Conservation (phyloP, 2,329 filamentous ascomycete genomes). For the Alternaria sp. region DNA sequence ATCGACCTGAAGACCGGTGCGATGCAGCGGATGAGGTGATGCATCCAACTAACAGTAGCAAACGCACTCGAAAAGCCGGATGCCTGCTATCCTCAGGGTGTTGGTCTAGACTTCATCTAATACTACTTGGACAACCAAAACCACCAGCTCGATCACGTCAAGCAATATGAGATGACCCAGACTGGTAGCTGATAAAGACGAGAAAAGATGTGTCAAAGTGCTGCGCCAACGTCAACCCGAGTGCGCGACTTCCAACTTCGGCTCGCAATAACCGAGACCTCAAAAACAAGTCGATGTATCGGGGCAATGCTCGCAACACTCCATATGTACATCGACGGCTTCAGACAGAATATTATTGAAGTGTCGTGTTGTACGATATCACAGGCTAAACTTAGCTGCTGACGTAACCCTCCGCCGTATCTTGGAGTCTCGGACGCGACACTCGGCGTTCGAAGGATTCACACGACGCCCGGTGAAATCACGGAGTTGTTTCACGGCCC, state of each 20-base stretch:
- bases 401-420: constrained; percentile 2
- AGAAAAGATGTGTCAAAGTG: no score
- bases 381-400: constrained; percentile 12
- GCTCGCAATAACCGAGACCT: no score
- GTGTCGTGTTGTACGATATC: neutral
- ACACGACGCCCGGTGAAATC: constrained; percentile 1
- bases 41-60: neutral
- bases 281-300: no score
- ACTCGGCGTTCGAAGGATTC: constrained; percentile 1
- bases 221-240: no score
- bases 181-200: no score
- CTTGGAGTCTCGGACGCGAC: neutral
- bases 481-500: constrained; percentile 2
- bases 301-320: no score
- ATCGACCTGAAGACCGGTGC: neutral
- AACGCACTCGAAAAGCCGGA: neutral
- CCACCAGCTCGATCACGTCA: no score
- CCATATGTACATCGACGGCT: no score
- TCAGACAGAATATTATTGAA: neutral
- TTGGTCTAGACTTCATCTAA: neutral
- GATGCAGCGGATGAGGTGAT: neutral
- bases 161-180: no score
- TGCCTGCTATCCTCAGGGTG: neutral
- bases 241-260: no score
- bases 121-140: neutral